phyloP scores from a whole-genome alignment of 768 basidiomycete species.

The Dendrothele bispora region DNA sequence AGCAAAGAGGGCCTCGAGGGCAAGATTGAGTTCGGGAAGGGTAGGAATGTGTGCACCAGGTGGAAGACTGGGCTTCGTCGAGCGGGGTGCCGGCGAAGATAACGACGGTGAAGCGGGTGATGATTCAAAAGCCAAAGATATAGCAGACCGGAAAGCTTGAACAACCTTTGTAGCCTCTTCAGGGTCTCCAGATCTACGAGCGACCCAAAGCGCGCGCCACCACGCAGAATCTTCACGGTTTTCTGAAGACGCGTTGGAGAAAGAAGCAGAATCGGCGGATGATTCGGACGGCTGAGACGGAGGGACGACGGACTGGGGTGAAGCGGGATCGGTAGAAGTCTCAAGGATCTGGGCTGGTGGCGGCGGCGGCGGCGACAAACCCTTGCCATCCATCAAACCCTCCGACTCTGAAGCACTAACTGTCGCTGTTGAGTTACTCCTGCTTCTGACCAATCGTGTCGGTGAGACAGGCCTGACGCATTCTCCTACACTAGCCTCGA shows the following conservation, averaged over 20 bases:
- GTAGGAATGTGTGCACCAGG: constrained; percentile 27
- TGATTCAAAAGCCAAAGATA: too few relatives aligned
- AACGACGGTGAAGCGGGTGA: too few relatives aligned
- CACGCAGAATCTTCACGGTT: constrained; percentile 16
- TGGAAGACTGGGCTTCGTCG: too few relatives aligned
- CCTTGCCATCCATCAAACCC: background rate
- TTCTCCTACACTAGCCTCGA: constrained; percentile 19
- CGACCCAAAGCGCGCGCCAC: constrained; percentile 23
- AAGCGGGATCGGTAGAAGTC: constrained; percentile 18
- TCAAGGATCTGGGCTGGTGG: constrained; percentile 8
- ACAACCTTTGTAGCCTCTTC: constrained; percentile 32
- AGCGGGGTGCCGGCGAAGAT: too few relatives aligned
- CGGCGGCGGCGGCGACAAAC: constrained; percentile 11
- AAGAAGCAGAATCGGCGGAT: constrained; percentile 5
- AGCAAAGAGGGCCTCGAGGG: constrained; percentile 51
- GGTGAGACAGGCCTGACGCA: constrained; percentile 11
- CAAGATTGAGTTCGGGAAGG: constrained; percentile 60
- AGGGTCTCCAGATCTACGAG: constrained; percentile 24
- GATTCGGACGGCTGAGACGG: constrained; percentile 6
- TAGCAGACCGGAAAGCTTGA: constrained; percentile 36
- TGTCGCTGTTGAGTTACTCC: too few relatives aligned
- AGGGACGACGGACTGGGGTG: constrained; percentile 16
- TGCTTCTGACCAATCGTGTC: too few relatives aligned
- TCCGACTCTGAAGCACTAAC: constrained; percentile 9
- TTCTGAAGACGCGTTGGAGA: background rate